phyloP scores from a whole-genome alignment of 2,329 filamentous ascomycete species.

The Aspergillus aculeatinus region DNA sequence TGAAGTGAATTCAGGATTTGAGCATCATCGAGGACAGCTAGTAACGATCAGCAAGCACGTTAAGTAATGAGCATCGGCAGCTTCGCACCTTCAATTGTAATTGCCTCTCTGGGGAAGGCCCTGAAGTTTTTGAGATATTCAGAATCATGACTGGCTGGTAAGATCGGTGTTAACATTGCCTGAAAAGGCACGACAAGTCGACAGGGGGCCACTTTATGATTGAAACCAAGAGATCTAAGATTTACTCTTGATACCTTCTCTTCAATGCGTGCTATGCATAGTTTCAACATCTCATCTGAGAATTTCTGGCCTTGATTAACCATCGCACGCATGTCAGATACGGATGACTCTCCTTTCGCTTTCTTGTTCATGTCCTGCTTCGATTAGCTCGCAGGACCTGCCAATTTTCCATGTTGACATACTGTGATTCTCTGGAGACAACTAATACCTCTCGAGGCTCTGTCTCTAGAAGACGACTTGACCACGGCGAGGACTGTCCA shows the following conservation, averaged over 20 bases:
- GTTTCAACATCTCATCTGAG: constrained; percentile 74
- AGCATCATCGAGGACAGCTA: constrained; percentile 78
- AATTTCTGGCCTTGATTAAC: constrained; percentile 78
- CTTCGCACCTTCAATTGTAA: constrained; percentile 65
- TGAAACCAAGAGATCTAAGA: constrained; percentile 79
- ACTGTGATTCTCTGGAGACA: constrained; percentile 45
- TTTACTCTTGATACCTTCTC: constrained; percentile 70
- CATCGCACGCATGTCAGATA: constrained; percentile 65
- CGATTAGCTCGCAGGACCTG: constrained; percentile 12
- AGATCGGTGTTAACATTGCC: constrained; percentile 73
- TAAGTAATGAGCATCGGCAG: neutral
- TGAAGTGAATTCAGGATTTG: constrained; percentile 87
- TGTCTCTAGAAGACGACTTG: constrained; percentile 73
- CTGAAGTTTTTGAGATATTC: constrained; percentile 69
- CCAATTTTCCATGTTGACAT: constrained; percentile 8
- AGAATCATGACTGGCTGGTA: constrained; percentile 71
- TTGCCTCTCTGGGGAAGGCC: constrained; percentile 81
- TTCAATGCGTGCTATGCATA: constrained; percentile 78
- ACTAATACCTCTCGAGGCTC: constrained; percentile 55
- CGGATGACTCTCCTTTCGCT: constrained; percentile 36
- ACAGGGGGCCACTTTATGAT: constrained; percentile 77
- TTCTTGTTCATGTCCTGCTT: constrained; percentile 53
- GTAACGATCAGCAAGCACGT: constrained; percentile 18
- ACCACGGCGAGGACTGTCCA: constrained; percentile 89
- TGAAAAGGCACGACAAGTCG: constrained; percentile 87